Conservation (phyloP, 306 rosid species). For the Cucurbita ficifolia region DNA sequence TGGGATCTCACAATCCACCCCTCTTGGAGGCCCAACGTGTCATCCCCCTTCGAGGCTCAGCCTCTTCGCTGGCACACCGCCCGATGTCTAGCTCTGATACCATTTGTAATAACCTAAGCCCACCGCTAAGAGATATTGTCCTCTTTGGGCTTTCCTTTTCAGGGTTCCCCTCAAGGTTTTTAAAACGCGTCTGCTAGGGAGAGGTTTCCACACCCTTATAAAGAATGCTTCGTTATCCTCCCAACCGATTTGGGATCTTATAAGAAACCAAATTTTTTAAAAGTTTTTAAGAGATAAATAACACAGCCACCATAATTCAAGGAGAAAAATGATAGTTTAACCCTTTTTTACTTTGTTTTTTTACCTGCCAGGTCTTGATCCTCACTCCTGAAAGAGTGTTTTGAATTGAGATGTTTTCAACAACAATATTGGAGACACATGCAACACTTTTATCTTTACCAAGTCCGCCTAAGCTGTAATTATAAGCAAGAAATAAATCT, state of each 20-base stretch:
- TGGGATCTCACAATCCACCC: no score
- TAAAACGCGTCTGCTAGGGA: no score
- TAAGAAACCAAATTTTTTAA: neutral
- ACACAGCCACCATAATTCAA: neutral
- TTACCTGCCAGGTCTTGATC: slow-evolving; percentile 98
- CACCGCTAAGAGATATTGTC: no score
- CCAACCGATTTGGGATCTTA: no score
- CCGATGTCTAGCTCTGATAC: no score
- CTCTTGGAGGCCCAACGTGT: no score
- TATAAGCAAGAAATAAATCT: neutral
- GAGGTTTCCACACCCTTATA: no score
- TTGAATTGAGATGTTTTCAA: slow-evolving; percentile 50
- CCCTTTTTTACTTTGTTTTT: neutral
- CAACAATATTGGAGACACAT: slow-evolving; percentile 67
- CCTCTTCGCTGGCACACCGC: no score
- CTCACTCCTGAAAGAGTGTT: slow-evolving; percentile 73
- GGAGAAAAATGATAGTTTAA: neutral
- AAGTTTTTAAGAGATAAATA: neutral
- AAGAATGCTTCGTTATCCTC: neutral
- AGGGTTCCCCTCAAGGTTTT: no score
- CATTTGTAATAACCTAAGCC: no score
- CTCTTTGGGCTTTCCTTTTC: no score
- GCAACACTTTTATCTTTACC: slow-evolving; percentile 64
- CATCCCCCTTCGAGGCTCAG: no score
- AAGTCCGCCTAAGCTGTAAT: slow-evolving; percentile 60